Evolutionary conservation across 2,329 filamentous ascomycete species (phyloP).

Genomic region (Aspergillus ibericus): DNA sequence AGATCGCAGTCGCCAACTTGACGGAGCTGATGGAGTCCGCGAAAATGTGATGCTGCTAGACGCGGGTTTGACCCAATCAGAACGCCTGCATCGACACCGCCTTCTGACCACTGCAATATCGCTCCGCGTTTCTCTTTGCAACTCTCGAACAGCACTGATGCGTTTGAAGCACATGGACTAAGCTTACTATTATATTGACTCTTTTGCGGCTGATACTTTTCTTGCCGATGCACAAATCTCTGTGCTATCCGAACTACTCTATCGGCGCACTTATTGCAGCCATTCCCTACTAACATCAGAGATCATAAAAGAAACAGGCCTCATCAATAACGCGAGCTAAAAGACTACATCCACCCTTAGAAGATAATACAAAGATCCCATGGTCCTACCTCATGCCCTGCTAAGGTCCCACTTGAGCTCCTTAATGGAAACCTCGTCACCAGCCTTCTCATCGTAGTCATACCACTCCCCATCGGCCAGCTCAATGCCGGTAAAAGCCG

Average conservation of each 20-base stretch:
- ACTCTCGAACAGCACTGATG: background rate
- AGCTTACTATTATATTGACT: background rate
- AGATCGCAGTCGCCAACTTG: slow-evolving; percentile 12
- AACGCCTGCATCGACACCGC: slow-evolving; percentile 22
- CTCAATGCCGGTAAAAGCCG: slow-evolving; percentile 80
- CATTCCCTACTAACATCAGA: background rate
- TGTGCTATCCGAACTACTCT: no score
- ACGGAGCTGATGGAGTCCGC: slow-evolving; percentile 17
- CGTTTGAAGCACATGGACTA: no score
- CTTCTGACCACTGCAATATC: slow-evolving; percentile 13
- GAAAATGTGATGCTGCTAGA: slow-evolving; percentile 39
- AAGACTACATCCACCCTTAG: background rate
- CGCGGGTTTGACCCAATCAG: slow-evolving; percentile 27
- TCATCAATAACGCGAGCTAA: background rate
- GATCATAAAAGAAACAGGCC: background rate
- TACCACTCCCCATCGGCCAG: slow-evolving; percentile 92
- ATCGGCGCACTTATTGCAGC: no score
- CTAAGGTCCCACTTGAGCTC: slow-evolving; percentile 84
- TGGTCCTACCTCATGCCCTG: slow-evolving; percentile 55
- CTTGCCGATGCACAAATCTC: no score
- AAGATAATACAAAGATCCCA: background rate
- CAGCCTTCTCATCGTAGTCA: slow-evolving; percentile 93
- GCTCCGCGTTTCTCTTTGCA: background rate
- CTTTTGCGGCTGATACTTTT: background rate
- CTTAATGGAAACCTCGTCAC: slow-evolving; percentile 89